phyloP scores from a whole-genome alignment of 208 protist genomes.

The Endotrypanum monterogeii region DNA sequence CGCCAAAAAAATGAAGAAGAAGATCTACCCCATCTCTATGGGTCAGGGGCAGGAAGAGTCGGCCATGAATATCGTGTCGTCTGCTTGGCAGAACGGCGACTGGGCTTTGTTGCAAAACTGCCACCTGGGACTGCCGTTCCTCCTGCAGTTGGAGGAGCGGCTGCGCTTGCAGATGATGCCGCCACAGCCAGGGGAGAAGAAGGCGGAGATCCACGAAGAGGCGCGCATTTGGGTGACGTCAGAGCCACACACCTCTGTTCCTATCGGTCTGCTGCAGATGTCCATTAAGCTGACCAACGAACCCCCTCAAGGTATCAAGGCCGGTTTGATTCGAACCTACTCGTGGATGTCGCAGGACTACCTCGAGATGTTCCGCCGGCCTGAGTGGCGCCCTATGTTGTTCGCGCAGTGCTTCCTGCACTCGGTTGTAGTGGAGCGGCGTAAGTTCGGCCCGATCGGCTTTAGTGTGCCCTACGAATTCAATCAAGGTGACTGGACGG shows the following conservation, averaged over 20 bases:
- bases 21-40: slow-evolving; percentile 97
- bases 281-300: slow-evolving; percentile 99
- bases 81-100: slow-evolving; percentile 85
- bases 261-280: slow-evolving; percentile 96
- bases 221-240: slow-evolving; percentile 97
- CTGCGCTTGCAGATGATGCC: slow-evolving; percentile 83
- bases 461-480: slow-evolving; percentile 99
- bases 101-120: slow-evolving; percentile 98
- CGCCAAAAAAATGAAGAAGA: slow-evolving; percentile 95
- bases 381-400: slow-evolving; percentile 96
- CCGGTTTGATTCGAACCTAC: slow-evolving; percentile 96
- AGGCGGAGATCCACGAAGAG: slow-evolving; percentile 87
- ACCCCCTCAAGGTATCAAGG: slow-evolving; percentile 96
- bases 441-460: slow-evolving; percentile 98
- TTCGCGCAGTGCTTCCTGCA: slow-evolving; percentile 98
- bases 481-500: slow-evolving; percentile 97
- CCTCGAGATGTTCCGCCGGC: slow-evolving; percentile 95
- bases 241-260: slow-evolving; percentile 94
- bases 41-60: slow-evolving; percentile 98
- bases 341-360: slow-evolving; percentile 96
- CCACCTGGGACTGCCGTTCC: slow-evolving; percentile 94
- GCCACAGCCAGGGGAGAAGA: slow-evolving; percentile 70
- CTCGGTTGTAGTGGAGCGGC: slow-evolving; percentile 96
- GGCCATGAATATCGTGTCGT: slow-evolving; percentile 91
- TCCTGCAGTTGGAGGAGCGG: slow-evolving; percentile 91